Conservation (phyloP, 2,329 filamentous ascomycete species). For the Aureobasidium sp. region DNA sequence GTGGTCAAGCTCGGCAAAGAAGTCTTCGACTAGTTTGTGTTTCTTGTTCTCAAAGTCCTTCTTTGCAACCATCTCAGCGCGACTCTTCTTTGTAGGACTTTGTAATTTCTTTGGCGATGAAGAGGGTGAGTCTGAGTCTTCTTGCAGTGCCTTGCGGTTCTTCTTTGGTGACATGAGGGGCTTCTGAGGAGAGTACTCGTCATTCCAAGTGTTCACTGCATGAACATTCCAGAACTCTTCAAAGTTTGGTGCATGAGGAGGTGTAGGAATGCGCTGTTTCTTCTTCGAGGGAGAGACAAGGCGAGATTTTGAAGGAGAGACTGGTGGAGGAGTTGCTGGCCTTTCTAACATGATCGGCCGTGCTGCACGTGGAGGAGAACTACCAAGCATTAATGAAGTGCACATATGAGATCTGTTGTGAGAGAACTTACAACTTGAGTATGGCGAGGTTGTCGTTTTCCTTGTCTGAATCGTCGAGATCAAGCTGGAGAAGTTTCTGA, state of each 20-base stretch:
- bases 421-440: constrained; percentile 17
- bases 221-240: constrained; percentile 55
- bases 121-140: constrained; percentile 18
- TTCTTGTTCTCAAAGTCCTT: constrained; percentile 57
- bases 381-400: not conserved
- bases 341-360: not conserved
- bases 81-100: constrained; percentile 23
- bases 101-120: constrained; percentile 32
- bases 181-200: constrained; percentile 50
- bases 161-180: constrained; percentile 31
- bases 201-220: constrained; percentile 55
- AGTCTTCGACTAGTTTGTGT: constrained; percentile 52
- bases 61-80: constrained; percentile 34
- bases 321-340: constrained; percentile 31
- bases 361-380: constrained; percentile 8
- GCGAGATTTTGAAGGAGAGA: constrained; percentile 33
- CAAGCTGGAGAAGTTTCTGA: not conserved
- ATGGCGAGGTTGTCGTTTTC: constrained; percentile 21
- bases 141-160: constrained; percentile 18
- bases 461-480: constrained; percentile 20
- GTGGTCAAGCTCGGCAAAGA: constrained; percentile 61
- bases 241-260: constrained; percentile 45
- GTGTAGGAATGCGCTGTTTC: constrained; percentile 40
- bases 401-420: not conserved
- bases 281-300: constrained; percentile 42